Conservation (phyloP, 2,329 filamentous ascomycete genomes). For the Epichloe gansuensis region DNA sequence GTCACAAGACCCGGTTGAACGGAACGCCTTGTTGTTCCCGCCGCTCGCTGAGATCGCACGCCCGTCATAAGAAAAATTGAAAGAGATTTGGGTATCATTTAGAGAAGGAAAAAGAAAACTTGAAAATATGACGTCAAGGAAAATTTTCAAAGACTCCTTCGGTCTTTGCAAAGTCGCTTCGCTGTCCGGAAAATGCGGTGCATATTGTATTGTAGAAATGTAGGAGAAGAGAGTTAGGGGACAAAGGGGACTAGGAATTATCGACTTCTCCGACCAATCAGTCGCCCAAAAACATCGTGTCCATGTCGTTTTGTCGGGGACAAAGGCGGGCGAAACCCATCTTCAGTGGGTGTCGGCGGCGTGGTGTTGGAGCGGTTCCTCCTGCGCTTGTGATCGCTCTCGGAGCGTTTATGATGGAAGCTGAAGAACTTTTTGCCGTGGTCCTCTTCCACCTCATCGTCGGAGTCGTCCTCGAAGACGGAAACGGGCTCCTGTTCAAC, state of each 20-base stretch:
- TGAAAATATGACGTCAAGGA: too few species aligned
- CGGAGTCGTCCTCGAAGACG: slow-evolving; percentile 36
- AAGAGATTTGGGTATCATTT: not conserved
- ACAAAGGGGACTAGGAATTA: not conserved
- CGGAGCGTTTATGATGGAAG: slow-evolving; percentile 28
- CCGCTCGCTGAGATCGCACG: not conserved
- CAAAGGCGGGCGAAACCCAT: not conserved
- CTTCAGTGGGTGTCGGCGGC: not conserved
- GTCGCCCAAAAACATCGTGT: slow-evolving; percentile 24
- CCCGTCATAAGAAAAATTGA: not conserved
- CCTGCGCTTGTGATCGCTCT: slow-evolving; percentile 17
- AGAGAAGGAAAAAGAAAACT: too few species aligned
- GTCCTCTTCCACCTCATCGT: slow-evolving; percentile 22
- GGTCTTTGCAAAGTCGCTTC: not conserved
- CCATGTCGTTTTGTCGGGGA: slow-evolving; percentile 16
- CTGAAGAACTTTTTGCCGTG: slow-evolving; percentile 23
- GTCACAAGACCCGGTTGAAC: not conserved
- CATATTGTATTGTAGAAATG: not conserved
- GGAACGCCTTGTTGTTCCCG: not conserved
- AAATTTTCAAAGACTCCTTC: not conserved
- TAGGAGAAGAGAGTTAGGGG: not conserved
- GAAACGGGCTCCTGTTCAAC: slow-evolving; percentile 22
- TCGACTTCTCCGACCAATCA: slow-evolving; percentile 22
- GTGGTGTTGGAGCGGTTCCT: slow-evolving; percentile 1
- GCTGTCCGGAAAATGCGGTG: not conserved